These are phyloP conservation scores for Cladorrhinum sp. DNA, from an alignment of 2,329 filamentous ascomycete species.

Conservation along the genomic window DNA sequence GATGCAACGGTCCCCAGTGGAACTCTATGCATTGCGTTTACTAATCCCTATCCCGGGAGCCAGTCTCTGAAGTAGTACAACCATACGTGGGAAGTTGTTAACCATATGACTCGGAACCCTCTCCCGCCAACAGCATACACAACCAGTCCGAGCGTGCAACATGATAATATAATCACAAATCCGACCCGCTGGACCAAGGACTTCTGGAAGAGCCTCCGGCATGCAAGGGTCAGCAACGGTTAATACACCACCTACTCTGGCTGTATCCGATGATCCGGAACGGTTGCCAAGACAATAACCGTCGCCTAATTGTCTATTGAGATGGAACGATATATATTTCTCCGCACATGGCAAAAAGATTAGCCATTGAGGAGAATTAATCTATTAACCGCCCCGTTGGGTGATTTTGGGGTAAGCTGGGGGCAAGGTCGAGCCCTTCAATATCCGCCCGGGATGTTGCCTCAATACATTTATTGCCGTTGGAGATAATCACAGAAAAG, in stretches of 20 bases:
- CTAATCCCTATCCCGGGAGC: not conserved
- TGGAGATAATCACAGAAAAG: not conserved
- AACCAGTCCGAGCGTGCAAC: not conserved
- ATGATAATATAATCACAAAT: not conserved
- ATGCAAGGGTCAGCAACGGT: slow-evolving; percentile 1
- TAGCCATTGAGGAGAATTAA: not conserved
- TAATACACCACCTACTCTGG: not conserved
- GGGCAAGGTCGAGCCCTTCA: not conserved
- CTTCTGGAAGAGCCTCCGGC: not conserved
- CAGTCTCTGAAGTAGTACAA: not conserved
- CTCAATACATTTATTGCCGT: not conserved
- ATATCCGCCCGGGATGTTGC: not conserved
- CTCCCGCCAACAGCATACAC: not conserved
- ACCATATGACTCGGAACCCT: not conserved
- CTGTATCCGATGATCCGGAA: slow-evolving; percentile 17
- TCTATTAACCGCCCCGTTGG: not conserved
- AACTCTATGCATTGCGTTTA: not conserved
- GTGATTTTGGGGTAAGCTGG: not conserved
- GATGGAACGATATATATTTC: not conserved
- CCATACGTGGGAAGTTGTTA: not conserved
- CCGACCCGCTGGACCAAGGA: not conserved
- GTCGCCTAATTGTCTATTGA: slow-evolving; percentile 16
- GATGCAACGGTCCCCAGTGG: not conserved
- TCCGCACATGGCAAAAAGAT: not conserved
- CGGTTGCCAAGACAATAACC: slow-evolving; percentile 21